phyloP scores from a whole-genome alignment of 257 asterid genomes.

The Solanum clarkiae region DNA sequence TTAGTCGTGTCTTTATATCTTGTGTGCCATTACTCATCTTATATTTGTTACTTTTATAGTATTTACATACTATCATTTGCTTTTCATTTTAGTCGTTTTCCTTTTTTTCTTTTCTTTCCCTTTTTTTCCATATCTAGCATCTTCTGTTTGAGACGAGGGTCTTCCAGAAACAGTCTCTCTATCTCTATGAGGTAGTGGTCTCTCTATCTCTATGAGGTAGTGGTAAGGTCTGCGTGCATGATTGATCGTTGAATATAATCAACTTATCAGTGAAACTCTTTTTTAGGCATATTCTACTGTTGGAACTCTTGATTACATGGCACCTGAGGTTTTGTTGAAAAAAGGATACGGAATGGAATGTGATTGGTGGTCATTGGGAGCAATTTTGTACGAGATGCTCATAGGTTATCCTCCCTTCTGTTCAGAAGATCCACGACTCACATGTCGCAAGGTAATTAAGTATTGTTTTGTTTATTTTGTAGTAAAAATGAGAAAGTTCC shows the following conservation, averaged over 20 bases:
- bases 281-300: constrained; percentile 94
- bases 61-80: too few species aligned
- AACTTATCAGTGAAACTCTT: background rate
- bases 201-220: too few species aligned
- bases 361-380: constrained; percentile 99
- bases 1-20: too few species aligned
- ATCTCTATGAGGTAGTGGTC: too few species aligned
- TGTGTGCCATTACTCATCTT: too few species aligned
- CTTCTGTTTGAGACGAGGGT: too few species aligned
- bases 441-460: constrained; percentile 86
- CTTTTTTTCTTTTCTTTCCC: too few species aligned
- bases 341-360: constrained; percentile 98
- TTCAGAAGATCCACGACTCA: constrained; percentile 94
- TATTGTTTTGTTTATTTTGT: background rate
- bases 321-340: constrained; percentile 88
- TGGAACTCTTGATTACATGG: constrained; percentile 98
- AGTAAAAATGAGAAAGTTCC: background rate
- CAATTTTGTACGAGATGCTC: constrained; percentile 89
- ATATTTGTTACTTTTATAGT: too few species aligned
- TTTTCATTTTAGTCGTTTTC: too few species aligned
- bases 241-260: background rate
- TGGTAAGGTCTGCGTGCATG: background rate
- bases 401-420: constrained; percentile 95
- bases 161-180: too few species aligned
- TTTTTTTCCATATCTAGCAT: too few species aligned